These are phyloP conservation scores for Mycena vitilis DNA, from an alignment of 768 basidiomycete genomes.

Conservation along the genomic window DNA sequence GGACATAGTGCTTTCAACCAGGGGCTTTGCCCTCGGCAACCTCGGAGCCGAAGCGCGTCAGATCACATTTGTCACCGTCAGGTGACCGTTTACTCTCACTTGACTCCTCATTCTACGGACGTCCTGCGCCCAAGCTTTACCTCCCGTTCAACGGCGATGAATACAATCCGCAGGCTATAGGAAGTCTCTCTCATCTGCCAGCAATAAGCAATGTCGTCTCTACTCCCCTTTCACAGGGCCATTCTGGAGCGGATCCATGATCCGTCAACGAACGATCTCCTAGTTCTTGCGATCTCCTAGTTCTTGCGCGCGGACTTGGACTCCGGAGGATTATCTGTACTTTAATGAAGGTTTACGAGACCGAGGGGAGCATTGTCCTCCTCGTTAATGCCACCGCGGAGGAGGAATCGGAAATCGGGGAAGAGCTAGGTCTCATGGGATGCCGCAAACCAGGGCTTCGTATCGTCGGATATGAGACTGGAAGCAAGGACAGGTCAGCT, in stretches of 20 bases:
- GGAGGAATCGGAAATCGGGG: constrained; percentile 92
- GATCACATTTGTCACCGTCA: no score
- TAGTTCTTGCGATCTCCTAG: no score
- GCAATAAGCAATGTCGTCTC: constrained; percentile 52
- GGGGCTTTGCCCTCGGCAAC: no score
- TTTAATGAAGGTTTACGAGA: constrained; percentile 93
- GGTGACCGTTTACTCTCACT: constrained; percentile 1
- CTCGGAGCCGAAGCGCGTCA: no score
- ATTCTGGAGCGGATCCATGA: constrained; percentile 79
- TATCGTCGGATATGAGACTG: constrained; percentile 85
- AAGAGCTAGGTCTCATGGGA: constrained; percentile 93
- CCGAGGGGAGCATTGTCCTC: constrained; percentile 84
- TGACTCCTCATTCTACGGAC: background rate
- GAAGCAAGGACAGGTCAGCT: constrained; percentile 80
- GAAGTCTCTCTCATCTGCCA: no score
- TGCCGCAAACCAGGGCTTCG: constrained; percentile 88
- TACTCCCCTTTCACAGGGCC: constrained; percentile 75
- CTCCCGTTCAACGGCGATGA: background rate
- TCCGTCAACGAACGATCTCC: constrained; percentile 76
- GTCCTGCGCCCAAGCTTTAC: background rate
- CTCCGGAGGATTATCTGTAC: constrained; percentile 86
- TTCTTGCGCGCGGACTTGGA: constrained; percentile 93
- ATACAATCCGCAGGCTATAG: background rate
- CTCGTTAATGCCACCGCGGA: constrained; percentile 87
- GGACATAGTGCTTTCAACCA: no score